Conservation (phyloP, 371 early-diverging fungal species). For the Circinella minor region DNA sequence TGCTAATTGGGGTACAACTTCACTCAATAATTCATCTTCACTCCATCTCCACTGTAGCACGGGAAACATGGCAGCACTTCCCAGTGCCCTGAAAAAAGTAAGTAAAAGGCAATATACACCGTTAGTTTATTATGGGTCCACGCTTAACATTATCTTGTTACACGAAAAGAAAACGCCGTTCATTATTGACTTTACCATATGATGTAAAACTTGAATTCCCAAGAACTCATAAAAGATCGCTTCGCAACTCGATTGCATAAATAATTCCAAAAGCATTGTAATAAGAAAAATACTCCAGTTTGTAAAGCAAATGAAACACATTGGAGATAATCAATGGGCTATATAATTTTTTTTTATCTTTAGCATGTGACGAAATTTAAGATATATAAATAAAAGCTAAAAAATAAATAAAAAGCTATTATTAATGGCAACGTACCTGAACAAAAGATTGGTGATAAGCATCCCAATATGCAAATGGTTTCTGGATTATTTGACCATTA, state of each 20-base stretch:
- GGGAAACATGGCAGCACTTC: conserved; percentile 48
- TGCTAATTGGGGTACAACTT: conserved; percentile 48
- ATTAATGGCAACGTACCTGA: conserved; percentile 21
- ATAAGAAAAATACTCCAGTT: conserved; percentile 32
- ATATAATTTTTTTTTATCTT: background rate
- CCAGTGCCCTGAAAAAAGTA: conserved; percentile 35
- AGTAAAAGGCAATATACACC: background rate
- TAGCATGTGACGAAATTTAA: conserved; percentile 3
- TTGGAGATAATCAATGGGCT: conserved; percentile 36
- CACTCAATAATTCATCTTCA: conserved; percentile 29
- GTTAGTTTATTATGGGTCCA: too few relatives aligned
- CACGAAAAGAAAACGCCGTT: too few relatives aligned
- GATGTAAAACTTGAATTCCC: conserved; percentile 41
- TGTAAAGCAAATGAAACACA: conserved; percentile 33
- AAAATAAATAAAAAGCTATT: background rate
- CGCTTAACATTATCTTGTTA: too few relatives aligned
- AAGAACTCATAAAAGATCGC: conserved; percentile 37
- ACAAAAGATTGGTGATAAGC: conserved; percentile 33
- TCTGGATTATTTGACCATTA: conserved; percentile 29
- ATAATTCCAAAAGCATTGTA: conserved; percentile 46
- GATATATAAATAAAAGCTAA: too few relatives aligned
- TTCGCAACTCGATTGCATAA: conserved; percentile 32
- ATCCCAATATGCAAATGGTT: conserved; percentile 45
- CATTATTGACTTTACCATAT: conserved; percentile 28
- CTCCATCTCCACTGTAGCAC: conserved; percentile 49